Percentiles rank a stretch among this genome's conserved stretches.
These are phyloP conservation scores for Verbascum thapsus DNA, from an alignment of 257 asterid genomes.

Conservation along the genomic window DNA sequence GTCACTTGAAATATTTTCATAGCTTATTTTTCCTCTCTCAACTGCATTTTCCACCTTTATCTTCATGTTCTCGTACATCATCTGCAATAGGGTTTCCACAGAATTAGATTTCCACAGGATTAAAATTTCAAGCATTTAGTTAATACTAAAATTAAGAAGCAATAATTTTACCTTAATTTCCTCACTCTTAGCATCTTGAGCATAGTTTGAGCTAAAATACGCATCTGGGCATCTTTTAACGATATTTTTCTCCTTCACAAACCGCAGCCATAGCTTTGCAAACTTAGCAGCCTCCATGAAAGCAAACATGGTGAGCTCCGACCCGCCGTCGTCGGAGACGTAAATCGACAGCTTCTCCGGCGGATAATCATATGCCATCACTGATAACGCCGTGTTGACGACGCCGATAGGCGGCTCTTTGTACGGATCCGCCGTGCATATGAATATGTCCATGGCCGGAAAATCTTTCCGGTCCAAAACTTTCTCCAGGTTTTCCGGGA, in stretches of 20 bases:
- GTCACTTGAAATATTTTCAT: slow-evolving; percentile 40
- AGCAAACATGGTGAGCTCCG: slow-evolving; percentile 68
- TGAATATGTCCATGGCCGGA: slow-evolving; percentile 63
- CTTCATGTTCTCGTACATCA: slow-evolving; percentile 55
- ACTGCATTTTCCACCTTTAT: slow-evolving; percentile 41
- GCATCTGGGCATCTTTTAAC: slow-evolving; percentile 61
- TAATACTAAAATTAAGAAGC: too few species aligned
- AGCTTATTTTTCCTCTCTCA: slow-evolving; percentile 41
- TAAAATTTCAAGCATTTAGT: too few species aligned
- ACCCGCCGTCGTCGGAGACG: slow-evolving; percentile 82
- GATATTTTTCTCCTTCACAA: slow-evolving; percentile 55
- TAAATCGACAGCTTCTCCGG: slow-evolving; percentile 66
- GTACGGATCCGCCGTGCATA: slow-evolving; percentile 81
- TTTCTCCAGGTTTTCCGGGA: slow-evolving; percentile 38
- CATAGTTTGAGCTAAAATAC: slow-evolving; percentile 45
- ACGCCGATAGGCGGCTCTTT: slow-evolving; percentile 71
- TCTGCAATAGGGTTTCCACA: slow-evolving; percentile 31
- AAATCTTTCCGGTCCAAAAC: slow-evolving; percentile 35
- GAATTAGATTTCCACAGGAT: too few species aligned
- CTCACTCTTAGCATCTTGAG: slow-evolving; percentile 14
- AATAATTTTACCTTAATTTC: slow-evolving; percentile 53
- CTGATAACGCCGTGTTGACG: slow-evolving; percentile 71
- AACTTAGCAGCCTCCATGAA: slow-evolving; percentile 82
- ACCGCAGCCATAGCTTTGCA: slow-evolving; percentile 65
- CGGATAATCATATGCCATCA: slow-evolving; percentile 76